Conservation (phyloP, 805 yeast genomes). For the Yamadazyma ubonensis region DNA sequence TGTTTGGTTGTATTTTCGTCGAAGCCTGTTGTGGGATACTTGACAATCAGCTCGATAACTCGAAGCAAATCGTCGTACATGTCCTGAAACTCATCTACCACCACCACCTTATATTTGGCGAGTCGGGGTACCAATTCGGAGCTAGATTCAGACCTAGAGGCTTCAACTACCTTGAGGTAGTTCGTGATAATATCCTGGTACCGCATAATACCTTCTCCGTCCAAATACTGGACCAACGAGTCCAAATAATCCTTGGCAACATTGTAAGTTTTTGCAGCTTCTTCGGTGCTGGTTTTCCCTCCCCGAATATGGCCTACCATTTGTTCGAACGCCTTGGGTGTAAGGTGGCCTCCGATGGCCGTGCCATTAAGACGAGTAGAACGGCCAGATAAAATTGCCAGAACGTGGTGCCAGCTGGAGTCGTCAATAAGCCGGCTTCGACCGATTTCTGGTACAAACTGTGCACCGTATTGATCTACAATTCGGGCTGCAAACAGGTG, state of each 20-base stretch:
- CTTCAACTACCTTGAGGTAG: slow-evolving; percentile 29
- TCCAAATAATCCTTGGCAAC: slow-evolving; percentile 28
- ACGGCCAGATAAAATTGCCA: slow-evolving; percentile 35
- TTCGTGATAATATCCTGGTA: slow-evolving; percentile 36
- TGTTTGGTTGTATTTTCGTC: slow-evolving; percentile 38
- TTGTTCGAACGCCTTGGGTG: slow-evolving; percentile 24
- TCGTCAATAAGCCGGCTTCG: slow-evolving; percentile 49
- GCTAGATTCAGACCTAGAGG: slow-evolving; percentile 15
- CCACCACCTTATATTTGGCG: slow-evolving; percentile 32
- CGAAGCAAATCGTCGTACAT: slow-evolving; percentile 51
- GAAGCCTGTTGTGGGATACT: slow-evolving; percentile 29
- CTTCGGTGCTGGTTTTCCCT: slow-evolving; percentile 21
- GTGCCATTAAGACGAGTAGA: slow-evolving; percentile 27
- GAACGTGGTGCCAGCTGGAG: slow-evolving; percentile 46
- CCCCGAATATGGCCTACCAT: slow-evolving; percentile 23
- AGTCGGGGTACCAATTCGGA: slow-evolving; percentile 17
- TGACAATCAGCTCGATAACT: slow-evolving; percentile 39
- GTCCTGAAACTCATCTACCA: slow-evolving; percentile 78
- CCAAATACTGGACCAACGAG: slow-evolving; percentile 27
- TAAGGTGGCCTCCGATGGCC: slow-evolving; percentile 22
- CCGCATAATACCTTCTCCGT: slow-evolving; percentile 33
- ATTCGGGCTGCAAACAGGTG: slow-evolving; percentile 60
- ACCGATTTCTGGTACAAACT: slow-evolving; percentile 13
- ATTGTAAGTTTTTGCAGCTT: slow-evolving; percentile 23
- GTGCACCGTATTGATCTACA: slow-evolving; percentile 36